Percentiles rank a stretch among this genome's conserved stretches.
phyloP scores from a whole-genome alignment of 306 rosid species.

The Vicia villosa region DNA sequence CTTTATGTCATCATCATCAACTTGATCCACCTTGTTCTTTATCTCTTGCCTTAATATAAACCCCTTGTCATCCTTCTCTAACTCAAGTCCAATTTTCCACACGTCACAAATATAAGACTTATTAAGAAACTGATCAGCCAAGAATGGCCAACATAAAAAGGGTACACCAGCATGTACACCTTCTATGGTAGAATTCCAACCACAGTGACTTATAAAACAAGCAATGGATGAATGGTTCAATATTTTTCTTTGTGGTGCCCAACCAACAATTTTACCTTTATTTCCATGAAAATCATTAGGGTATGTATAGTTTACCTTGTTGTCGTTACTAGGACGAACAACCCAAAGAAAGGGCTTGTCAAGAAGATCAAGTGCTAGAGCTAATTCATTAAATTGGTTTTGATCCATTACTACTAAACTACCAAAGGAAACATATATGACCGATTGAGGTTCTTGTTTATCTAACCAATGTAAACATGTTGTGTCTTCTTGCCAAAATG shows the following conservation, averaged over 20 bases:
- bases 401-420: conserved; percentile 29
- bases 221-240: too few species aligned
- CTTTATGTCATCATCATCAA: conserved; percentile 22
- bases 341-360: too few species aligned
- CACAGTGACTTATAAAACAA: too few species aligned
- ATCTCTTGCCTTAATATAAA: conserved; percentile 25
- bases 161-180: conserved; percentile 45
- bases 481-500: conserved; percentile 41
- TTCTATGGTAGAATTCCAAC: too few species aligned
- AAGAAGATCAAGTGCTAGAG: too few species aligned
- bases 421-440: conserved; percentile 42
- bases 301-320: too few species aligned
- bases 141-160: conserved; percentile 43
- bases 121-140: conserved; percentile 5
- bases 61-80: conserved; percentile 32
- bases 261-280: too few species aligned
- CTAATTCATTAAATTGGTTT: too few species aligned
- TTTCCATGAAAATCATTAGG: too few species aligned
- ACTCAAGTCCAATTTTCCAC: conserved; percentile 37
- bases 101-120: conserved; percentile 37
- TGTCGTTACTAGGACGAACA: too few species aligned
- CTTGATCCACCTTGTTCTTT: conserved; percentile 31
- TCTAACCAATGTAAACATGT: conserved; percentile 39
- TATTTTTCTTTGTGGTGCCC: too few species aligned
- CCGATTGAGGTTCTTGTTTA: conserved; percentile 37